phyloP scores from a whole-genome alignment of 257 asterid species.

The Cruciata laevipes region DNA sequence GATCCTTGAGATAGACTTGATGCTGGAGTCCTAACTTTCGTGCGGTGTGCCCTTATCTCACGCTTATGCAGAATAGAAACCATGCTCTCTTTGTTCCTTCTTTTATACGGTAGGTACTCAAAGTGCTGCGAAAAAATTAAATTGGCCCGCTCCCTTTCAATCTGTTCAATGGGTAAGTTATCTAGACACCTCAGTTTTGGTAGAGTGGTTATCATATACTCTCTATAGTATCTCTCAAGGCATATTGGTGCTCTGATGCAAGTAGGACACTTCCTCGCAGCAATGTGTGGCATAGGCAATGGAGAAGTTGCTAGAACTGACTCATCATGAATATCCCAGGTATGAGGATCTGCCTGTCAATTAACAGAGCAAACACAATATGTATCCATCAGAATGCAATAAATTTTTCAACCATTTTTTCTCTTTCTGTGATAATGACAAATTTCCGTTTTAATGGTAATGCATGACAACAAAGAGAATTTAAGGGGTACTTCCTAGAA shows the following conservation, averaged over 20 bases:
- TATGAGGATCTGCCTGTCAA: constrained; percentile 40
- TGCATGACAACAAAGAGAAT: constrained; percentile 1
- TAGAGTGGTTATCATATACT: constrained; percentile 71
- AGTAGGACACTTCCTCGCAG: constrained; percentile 42
- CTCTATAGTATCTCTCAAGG: constrained; percentile 78
- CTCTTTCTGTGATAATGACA: too few relatives aligned
- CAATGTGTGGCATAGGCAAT: constrained; percentile 23
- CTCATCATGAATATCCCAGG: constrained; percentile 40
- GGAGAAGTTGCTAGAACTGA: constrained; percentile 31
- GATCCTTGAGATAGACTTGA: constrained; percentile 25
- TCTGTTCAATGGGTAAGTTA: constrained; percentile 51
- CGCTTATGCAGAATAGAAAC: constrained; percentile 61
- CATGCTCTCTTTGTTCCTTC: constrained; percentile 51
- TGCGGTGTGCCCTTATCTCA: constrained; percentile 51
- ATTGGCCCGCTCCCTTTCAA: constrained; percentile 59
- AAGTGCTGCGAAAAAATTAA: constrained; percentile 43
- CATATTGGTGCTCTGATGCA: constrained; percentile 79
- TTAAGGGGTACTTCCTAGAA: neutral
- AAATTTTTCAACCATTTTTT: neutral
- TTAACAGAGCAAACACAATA: constrained; percentile 15
- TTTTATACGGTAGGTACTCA: constrained; percentile 73
- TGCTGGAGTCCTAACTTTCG: constrained; percentile 33
- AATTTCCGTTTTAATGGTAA: constrained; percentile 4
- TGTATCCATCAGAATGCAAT: constrained; percentile 1
- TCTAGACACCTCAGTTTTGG: constrained; percentile 67